These are phyloP conservation scores for Chytriomyces sp. DNA, from an alignment of 192 early-diverging fungal species.

Conservation along the genomic window DNA sequence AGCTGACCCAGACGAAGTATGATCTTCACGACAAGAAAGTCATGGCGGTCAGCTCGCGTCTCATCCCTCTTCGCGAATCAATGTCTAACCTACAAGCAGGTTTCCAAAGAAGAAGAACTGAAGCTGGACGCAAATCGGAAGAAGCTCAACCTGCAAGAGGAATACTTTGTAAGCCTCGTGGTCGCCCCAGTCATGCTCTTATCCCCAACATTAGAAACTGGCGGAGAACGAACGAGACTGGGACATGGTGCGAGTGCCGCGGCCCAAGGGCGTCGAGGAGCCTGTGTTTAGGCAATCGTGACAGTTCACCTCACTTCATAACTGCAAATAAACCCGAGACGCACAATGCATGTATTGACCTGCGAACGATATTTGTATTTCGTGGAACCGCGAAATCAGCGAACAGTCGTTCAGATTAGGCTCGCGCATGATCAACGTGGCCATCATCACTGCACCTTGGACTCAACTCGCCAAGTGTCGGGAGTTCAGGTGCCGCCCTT, in stretches of 20 bases:
- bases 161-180: slow-evolving; percentile 42
- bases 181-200: neutral
- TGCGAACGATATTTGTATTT: no score
- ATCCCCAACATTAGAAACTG: slow-evolving; percentile 29
- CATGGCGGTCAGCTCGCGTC: no score
- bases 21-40: slow-evolving; percentile 70
- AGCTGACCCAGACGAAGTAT: slow-evolving; percentile 75
- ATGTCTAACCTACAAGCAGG: neutral
- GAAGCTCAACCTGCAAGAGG: slow-evolving; percentile 41
- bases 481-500: no score
- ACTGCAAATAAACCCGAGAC: no score
- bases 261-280: slow-evolving; percentile 31
- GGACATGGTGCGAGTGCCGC: slow-evolving; percentile 43
- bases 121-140: slow-evolving; percentile 28
- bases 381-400: no score
- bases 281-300: slow-evolving; percentile 1
- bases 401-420: no score
- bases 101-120: slow-evolving; percentile 41
- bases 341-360: no score
- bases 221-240: slow-evolving; percentile 38
- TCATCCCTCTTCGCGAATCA: no score
- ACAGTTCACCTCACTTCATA: no score
- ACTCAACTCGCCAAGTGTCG: no score
- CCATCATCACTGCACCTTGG: no score
- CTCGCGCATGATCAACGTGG: no score